Conservation (phyloP, 202 grass and related monocot genomes). For the Carex arenaria region DNA sequence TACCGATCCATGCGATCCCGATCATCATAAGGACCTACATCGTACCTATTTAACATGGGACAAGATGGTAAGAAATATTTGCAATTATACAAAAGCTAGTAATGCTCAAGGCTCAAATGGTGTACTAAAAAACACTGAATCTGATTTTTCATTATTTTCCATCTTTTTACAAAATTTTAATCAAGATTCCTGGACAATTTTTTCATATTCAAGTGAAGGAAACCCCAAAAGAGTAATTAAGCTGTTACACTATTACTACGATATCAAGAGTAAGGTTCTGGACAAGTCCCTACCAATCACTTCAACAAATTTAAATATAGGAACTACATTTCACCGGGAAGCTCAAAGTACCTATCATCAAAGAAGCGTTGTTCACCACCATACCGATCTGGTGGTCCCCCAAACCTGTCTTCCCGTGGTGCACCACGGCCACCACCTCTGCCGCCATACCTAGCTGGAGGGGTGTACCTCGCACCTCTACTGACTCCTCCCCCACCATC, state of each 20-base stretch:
- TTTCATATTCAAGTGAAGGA: not conserved
- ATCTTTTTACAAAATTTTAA: not conserved
- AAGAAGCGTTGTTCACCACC: conserved; percentile 48
- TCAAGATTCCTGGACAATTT: not conserved
- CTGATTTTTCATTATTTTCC: not conserved
- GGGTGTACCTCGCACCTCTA: conserved; percentile 58
- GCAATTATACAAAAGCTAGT: not conserved
- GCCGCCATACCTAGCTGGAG: conserved; percentile 48
- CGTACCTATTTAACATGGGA: conserved; percentile 38
- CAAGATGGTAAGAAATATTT: not conserved
- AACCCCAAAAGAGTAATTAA: not conserved
- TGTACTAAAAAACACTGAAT: not conserved
- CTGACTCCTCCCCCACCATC: conserved; percentile 29
- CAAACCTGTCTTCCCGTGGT: conserved; percentile 41
- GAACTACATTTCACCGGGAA: not conserved
- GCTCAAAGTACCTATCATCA: conserved; percentile 54
- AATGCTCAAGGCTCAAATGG: not conserved
- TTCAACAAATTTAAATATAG: not conserved
- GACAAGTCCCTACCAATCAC: not conserved
- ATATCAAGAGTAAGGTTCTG: not conserved
- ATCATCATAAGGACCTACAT: conserved; percentile 52
- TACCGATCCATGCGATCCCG: conserved; percentile 48
- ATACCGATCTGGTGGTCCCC: conserved; percentile 69
- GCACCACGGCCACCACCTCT: conserved; percentile 26
- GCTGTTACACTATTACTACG: not conserved